Percentiles rank a stretch among this genome's conserved stretches.
Evolutionary conservation across 2,329 filamentous ascomycete genomes (phyloP).

Genomic region (Pseudogymnoascus sp.): DNA sequence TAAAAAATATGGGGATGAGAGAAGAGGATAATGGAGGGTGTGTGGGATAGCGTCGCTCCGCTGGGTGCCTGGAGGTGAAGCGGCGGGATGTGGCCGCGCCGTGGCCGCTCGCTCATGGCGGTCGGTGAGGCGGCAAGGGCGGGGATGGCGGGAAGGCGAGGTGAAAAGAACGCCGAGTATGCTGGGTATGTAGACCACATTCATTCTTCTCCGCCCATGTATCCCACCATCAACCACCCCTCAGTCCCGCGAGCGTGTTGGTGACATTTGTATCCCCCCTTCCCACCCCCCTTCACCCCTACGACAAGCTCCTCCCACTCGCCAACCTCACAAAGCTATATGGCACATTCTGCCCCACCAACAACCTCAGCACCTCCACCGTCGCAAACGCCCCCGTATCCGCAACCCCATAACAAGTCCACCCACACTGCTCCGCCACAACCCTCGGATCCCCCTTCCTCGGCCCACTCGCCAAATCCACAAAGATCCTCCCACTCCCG

Average conservation of each 20-base stretch:
- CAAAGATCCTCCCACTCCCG: conserved; percentile 56
- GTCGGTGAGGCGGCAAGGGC: neutral
- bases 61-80: too few species aligned
- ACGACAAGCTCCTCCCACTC: conserved; percentile 45
- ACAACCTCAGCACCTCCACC: conserved; percentile 67
- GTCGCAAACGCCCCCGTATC: conserved; percentile 80
- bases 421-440: conserved; percentile 66
- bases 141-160: too few species aligned
- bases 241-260: neutral
- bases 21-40: neutral
- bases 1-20: neutral
- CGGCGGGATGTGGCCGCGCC: too few species aligned
- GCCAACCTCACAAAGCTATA: conserved; percentile 80
- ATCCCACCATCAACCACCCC: neutral
- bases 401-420: conserved; percentile 68
- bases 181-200: neutral
- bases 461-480: conserved; percentile 61
- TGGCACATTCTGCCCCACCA: conserved; percentile 79
- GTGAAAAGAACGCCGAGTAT: neutral
- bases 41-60: neutral
- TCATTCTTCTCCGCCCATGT: neutral
- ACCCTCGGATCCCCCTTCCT: conserved; percentile 60
- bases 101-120: neutral
- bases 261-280: neutral
- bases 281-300: neutral